A percentile compares a stretch with the other conserved stretches of the same genome.
These are phyloP conservation scores for Mycena rebaudengoi DNA, from an alignment of 768 basidiomycete genomes.

Conservation along the genomic window DNA sequence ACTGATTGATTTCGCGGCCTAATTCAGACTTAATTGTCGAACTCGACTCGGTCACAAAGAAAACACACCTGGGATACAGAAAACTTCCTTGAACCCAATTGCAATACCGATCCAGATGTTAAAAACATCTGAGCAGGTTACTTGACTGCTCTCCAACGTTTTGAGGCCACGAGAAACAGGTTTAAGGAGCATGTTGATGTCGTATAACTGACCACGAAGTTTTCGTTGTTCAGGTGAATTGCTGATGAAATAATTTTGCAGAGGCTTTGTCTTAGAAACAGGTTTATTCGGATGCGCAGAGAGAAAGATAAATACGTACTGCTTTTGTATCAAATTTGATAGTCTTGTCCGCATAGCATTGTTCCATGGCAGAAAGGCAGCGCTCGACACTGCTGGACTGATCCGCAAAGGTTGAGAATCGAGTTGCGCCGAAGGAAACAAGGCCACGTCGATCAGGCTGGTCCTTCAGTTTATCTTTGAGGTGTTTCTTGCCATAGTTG, in stretches of 20 bases:
- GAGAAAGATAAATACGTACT: not conserved
- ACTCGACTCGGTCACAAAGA: not conserved
- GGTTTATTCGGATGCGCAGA: not conserved
- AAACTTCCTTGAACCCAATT: not conserved
- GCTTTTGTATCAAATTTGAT: constrained; percentile 2
- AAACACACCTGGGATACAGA: not conserved
- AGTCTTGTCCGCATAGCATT: not conserved
- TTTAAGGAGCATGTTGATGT: not conserved
- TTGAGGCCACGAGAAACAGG: not conserved
- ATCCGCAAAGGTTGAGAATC: constrained; percentile 5
- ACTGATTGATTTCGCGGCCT: not conserved
- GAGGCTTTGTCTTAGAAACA: not conserved
- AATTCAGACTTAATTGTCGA: not conserved
- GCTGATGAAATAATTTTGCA: not conserved
- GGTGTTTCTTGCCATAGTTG: constrained; percentile 18
- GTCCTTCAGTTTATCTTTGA: not conserved
- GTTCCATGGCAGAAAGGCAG: not conserved
- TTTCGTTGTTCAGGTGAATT: not conserved
- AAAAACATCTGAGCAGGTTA: not conserved
- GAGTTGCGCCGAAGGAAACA: not conserved
- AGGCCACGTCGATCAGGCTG: constrained; percentile 3
- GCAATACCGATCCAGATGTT: not conserved
- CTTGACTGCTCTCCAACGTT: not conserved
- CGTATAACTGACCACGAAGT: not conserved
- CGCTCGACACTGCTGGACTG: constrained; percentile 2